phyloP scores from a whole-genome alignment of 495 filamentous ascomycete species.

The Beverwykella pulmonaria region DNA sequence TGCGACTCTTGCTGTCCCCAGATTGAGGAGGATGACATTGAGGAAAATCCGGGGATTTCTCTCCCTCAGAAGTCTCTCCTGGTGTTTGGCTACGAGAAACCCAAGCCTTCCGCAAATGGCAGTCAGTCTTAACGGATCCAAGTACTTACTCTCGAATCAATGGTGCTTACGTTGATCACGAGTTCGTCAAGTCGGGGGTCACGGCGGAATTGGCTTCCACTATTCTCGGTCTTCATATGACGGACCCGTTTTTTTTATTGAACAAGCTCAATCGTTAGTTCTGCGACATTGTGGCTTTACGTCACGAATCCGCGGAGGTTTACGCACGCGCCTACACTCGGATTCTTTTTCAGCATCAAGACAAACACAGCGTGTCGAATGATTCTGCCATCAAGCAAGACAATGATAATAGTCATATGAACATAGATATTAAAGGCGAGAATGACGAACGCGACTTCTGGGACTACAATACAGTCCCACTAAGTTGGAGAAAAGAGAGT shows the following conservation, averaged over 20 bases:
- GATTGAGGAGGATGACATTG: neutral
- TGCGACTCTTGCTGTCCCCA: neutral
- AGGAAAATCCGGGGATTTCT: neutral
- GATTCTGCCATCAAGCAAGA: too few relatives aligned
- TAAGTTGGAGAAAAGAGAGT: too few relatives aligned
- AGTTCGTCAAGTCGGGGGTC: neutral
- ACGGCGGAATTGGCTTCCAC: neutral
- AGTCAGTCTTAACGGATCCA: too few relatives aligned
- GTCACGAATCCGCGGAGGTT: neutral
- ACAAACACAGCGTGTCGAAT: neutral
- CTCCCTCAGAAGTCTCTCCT: too few relatives aligned
- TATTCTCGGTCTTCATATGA: neutral
- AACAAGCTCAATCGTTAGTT: neutral
- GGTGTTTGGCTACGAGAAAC: too few relatives aligned
- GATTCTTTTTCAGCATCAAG: neutral
- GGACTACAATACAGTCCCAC: too few relatives aligned
- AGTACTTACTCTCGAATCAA: too few relatives aligned
- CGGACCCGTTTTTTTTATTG: neutral
- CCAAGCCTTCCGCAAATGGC: too few relatives aligned
- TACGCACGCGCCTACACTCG: neutral
- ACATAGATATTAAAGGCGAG: too few relatives aligned
- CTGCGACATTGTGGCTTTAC: neutral
- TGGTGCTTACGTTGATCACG: too few relatives aligned
- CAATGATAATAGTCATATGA: too few relatives aligned
- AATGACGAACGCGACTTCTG: too few relatives aligned